Base-by-base conservation (phyloP, 495 filamentous ascomycete species). In the Tuber melanosporum region DNA sequence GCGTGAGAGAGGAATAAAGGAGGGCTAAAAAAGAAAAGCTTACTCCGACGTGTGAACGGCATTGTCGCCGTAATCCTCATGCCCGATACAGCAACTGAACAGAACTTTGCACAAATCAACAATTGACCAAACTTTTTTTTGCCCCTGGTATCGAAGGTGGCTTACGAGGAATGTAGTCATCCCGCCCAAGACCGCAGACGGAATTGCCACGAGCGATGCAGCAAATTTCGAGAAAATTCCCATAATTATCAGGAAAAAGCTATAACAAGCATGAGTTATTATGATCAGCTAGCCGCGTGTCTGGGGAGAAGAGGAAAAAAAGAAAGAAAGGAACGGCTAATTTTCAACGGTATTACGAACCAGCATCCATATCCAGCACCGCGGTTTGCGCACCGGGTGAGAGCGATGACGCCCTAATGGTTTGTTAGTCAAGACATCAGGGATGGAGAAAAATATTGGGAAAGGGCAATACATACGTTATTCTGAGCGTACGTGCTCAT, bases 211-310 rank as follows among this genome's bases (percentile, higher is more conserved):
- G 1, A 97, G 88, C 0, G 92, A 88, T 2, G 94, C 94, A n/a
- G 94, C 93, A 84, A 97, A 96, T 79, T 97, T 97, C 75, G 93
- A 90, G 85, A 97, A 96, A 78, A 97, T 86, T 66, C 94, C 94
- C 91, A 79, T 82, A 83, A 97, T 83, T 73, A 97, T 85, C 32
- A 97, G 87, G 87, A 96, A 97, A 80, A 94, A 86, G 86, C 92
- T 92, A 82, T 85, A 87, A 73, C 84, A 88, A 82, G 43, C 80
- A 77, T 80, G 73, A 71, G 41, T 70, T 73, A 72, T n/a, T 66
- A 46, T n/a, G 26, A 36, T 66, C 26, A 14, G 32, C 52, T 10
- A 36, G 26, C 26, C 15, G 57, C 14, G 32, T 66, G 26, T 14
- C 26, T 19, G 49, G 32, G 32, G 32, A 32, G 32, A 32, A 32